These are phyloP conservation scores for Hypoxylon sp. DNA, from an alignment of 2,329 filamentous ascomycete species.

Conservation along the genomic window DNA sequence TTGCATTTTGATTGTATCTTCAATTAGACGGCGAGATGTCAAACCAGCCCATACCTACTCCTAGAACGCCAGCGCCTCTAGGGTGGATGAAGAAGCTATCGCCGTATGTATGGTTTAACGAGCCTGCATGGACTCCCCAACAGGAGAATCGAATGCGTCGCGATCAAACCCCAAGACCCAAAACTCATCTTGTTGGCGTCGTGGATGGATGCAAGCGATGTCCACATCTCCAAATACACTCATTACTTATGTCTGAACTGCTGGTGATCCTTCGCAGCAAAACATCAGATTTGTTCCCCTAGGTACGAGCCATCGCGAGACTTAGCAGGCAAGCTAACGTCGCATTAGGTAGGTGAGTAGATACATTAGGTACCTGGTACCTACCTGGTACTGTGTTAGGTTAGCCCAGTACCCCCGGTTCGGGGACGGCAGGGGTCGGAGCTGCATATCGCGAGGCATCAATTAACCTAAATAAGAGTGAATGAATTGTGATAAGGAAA, in stretches of 20 bases:
- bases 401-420: background rate
- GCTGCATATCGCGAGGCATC: background rate
- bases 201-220: constrained; percentile 65
- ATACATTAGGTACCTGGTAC: no score
- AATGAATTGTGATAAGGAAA: background rate
- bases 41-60: constrained; percentile 23
- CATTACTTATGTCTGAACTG: no score
- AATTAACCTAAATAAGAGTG: background rate
- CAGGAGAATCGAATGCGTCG: constrained; percentile 3
- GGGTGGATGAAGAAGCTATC: constrained; percentile 46
- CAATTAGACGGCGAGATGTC: constrained; percentile 27
- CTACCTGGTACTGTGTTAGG: background rate
- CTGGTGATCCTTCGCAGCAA: background rate
- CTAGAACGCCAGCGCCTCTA: constrained; percentile 38
- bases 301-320: background rate
- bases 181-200: constrained; percentile 61
- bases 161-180: constrained; percentile 55
- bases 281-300: background rate
- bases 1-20: background rate
- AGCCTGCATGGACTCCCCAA: constrained; percentile 37
- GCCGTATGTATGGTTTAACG: constrained; percentile 46
- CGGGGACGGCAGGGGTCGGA: background rate
- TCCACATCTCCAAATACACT: constrained; percentile 65
- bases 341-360: background rate
- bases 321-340: background rate